These are phyloP conservation scores for Sarcodon aspratus DNA, from an alignment of 768 basidiomycete species.

Conservation along the genomic window DNA sequence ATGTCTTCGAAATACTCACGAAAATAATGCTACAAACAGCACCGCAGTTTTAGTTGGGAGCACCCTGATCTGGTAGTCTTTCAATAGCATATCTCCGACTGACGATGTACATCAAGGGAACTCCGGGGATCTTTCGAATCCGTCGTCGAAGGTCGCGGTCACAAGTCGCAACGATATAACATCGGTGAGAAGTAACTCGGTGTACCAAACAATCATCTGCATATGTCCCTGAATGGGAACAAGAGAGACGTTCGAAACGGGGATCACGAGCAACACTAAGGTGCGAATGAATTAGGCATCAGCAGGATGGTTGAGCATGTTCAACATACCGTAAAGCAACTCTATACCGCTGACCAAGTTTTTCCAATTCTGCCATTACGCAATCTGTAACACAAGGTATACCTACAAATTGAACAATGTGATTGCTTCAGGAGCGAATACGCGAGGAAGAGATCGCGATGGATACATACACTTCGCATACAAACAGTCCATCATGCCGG, in stretches of 20 bases:
- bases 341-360: constrained; percentile 90
- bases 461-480: constrained; percentile 82
- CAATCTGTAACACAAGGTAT: constrained; percentile 99
- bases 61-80: constrained; percentile 87
- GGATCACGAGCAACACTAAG: constrained; percentile 93
- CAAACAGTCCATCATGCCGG: constrained; percentile 99
- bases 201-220: constrained; percentile 98
- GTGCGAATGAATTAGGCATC: not conserved
- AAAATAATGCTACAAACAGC: not conserved
- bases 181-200: constrained; percentile 88
- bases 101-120: constrained; percentile 97
- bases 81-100: constrained; percentile 89
- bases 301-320: not conserved
- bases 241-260: constrained; percentile 87
- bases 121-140: constrained; percentile 85
- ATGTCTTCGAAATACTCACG: not conserved
- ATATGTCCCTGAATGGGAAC: constrained; percentile 93
- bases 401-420: constrained; percentile 33
- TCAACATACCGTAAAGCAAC: constrained; percentile 76
- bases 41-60: constrained; percentile 29
- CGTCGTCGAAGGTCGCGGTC: constrained; percentile 89
- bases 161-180: constrained; percentile 96
- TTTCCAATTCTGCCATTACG: constrained; percentile 97
- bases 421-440: not conserved
- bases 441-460: no score